Conservation (phyloP, 2,329 filamentous ascomycete species). For the Sodiomyces alkalinus region DNA sequence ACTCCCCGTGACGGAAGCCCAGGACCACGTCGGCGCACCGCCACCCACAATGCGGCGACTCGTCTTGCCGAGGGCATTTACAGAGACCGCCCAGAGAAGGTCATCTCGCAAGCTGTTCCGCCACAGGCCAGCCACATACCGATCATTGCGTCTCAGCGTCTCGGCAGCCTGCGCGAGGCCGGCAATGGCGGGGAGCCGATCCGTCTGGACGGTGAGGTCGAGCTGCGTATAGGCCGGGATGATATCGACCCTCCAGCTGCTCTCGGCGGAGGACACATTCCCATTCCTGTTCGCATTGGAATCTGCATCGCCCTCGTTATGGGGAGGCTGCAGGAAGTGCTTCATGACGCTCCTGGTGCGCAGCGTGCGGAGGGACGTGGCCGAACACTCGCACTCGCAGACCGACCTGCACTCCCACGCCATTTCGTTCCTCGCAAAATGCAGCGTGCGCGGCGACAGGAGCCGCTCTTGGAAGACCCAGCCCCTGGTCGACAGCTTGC, state of each 20-base stretch:
- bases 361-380: neutral
- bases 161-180: neutral
- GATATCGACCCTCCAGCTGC: neutral
- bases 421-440: constrained; percentile 4
- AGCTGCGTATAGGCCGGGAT: neutral
- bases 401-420: constrained; percentile 8
- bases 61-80: neutral
- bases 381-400: neutral
- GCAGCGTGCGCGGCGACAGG: neutral
- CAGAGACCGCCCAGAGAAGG: neutral
- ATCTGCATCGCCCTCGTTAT: neutral
- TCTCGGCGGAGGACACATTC: too few relatives aligned
- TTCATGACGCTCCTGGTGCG: neutral
- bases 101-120: neutral
- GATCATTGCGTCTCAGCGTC: neutral
- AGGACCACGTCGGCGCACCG: constrained; percentile 11
- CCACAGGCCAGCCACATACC: neutral
- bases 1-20: neutral
- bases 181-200: neutral
- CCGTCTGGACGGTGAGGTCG: neutral
- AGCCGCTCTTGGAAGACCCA: constrained; percentile 5
- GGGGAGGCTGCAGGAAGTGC: neutral
- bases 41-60: neutral
- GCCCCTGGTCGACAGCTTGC: neutral
- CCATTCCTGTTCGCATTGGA: too few relatives aligned